Evolutionary conservation across 208 protist genomes (phyloP).

Genomic region (Acanthamoeba rhysodes): DNA sequence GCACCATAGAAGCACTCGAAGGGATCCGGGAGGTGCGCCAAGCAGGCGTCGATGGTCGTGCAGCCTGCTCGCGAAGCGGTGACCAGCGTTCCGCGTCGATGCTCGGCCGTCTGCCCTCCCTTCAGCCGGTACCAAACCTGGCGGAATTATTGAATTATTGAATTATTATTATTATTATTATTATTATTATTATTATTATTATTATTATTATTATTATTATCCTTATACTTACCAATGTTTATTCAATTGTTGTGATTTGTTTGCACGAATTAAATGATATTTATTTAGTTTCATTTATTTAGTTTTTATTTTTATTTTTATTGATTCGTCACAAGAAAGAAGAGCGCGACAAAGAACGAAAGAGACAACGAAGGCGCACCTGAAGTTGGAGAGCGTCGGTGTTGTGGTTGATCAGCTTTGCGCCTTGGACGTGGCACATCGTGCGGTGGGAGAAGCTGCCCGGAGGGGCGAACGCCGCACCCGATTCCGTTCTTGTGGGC

Average conservation of each 20-base stretch:
- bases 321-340: too few species aligned
- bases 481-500: background rate
- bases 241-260: too few species aligned
- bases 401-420: background rate
- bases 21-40: background rate
- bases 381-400: background rate
- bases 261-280: too few species aligned
- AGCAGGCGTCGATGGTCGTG: background rate
- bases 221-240: too few species aligned
- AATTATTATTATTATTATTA: too few species aligned
- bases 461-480: background rate
- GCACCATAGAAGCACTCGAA: background rate
- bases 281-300: too few species aligned
- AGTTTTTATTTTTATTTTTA: too few species aligned
- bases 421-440: background rate
- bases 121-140: background rate
- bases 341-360: background rate
- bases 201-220: too few species aligned
- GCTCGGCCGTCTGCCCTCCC: background rate
- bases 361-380: background rate
- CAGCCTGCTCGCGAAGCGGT: background rate
- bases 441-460: background rate
- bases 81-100: background rate
- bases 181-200: too few species aligned
- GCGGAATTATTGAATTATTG: too few species aligned